Evolutionary conservation across 345 rosid species (phyloP), one percentile per base, ranked within the genome.

Genomic region (Eucalyptus sideroxylon): DNA sequence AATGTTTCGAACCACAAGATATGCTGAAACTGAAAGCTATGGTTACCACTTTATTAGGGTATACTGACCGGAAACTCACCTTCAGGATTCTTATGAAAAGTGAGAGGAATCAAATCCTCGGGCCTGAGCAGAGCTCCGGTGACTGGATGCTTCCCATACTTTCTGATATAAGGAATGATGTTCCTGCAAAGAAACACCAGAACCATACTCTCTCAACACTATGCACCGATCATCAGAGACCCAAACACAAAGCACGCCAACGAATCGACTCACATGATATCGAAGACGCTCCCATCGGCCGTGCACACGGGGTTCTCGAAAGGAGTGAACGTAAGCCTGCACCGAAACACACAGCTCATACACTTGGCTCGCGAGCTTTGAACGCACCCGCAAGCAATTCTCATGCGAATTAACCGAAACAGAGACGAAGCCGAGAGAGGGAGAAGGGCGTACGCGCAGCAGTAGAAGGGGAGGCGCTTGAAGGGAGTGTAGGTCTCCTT

Each of bases 391-490:
- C 83, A 21, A 37, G 2, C 83, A 6, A 37, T 72, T 72, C 47
- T 21, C 83, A 77, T 37, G 83, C 83, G 23, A 77, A 69, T 19
- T 6, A 19, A 37, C 27, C 45, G 47, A 37, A 11, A 40, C 83
- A 77, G 85, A 40, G 85, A 77, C 69, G 9, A n/a, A 31, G 45
- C 49, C 51, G 51, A n/a, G 44, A 88, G 86, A 50, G 53, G 40
- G n/a, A 77, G 72, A 24, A 88, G 53, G 49, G 82, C 92, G 47
- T 94, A 97, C 99, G 98, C 97, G 99, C 99, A 98, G 95, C 98
- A 97, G 87, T 96, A 96, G 96, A 95, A 97, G 83, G 99, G 99
- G 77, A 98, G 98, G 89, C 98, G 96, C 90, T 96, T 96, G 96
- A 96, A 98, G 87, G 96, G 97, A 30, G 98, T 94, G 16, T 92